Conservation (phyloP, 805 yeast species). For the Ogataea philodendri region DNA sequence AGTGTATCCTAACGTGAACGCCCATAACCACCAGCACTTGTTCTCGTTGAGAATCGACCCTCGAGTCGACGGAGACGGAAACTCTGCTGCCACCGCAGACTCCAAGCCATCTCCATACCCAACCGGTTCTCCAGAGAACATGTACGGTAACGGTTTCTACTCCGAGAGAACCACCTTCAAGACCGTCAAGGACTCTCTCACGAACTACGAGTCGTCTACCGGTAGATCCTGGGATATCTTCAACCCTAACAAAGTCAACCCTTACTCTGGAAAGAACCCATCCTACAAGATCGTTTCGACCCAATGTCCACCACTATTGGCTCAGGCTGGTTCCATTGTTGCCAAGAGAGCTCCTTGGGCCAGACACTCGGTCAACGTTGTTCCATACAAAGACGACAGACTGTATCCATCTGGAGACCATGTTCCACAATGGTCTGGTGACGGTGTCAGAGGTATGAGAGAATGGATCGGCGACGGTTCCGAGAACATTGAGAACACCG, state of each 20-base stretch:
- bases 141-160: constrained; percentile 76
- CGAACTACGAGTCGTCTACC: constrained; percentile 58
- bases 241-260: constrained; percentile 66
- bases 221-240: constrained; percentile 76
- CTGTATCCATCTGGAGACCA: constrained; percentile 79
- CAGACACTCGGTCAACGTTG: constrained; percentile 59
- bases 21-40: constrained; percentile 85
- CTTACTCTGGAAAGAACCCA: constrained; percentile 71
- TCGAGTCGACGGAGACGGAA: constrained; percentile 75
- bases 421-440: constrained; percentile 74
- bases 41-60: constrained; percentile 78
- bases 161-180: constrained; percentile 64
- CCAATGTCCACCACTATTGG: constrained; percentile 70
- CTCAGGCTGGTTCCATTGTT: constrained; percentile 71
- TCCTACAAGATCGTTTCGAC: constrained; percentile 75
- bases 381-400: constrained; percentile 71
- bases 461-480: constrained; percentile 65
- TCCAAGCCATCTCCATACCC: constrained; percentile 58
- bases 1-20: constrained; percentile 77
- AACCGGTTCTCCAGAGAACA: constrained; percentile 65
- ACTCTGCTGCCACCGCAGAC: constrained; percentile 68
- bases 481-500: constrained; percentile 61
- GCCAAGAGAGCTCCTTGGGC: constrained; percentile 86
- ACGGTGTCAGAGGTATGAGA: constrained; percentile 62
- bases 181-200: constrained; percentile 63